These are phyloP conservation scores for Juncus effusus DNA, from an alignment of 176 grass and related monocot genomes.

Conservation along the genomic window DNA sequence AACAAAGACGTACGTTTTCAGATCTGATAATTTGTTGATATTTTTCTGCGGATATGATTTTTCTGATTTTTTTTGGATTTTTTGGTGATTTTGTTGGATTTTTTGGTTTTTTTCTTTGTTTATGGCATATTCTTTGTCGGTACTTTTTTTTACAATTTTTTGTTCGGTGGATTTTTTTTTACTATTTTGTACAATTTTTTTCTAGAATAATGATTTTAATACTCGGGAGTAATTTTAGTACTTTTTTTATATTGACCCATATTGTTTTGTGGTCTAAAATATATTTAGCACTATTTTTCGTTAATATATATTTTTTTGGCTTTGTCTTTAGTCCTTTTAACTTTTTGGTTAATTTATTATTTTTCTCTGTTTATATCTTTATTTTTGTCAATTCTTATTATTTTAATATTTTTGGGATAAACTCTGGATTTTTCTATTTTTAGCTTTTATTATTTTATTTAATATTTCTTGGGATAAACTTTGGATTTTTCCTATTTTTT, in stretches of 20 bases:
- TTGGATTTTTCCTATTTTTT: constrained; percentile 45
- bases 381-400: too few species aligned
- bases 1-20: constrained; percentile 65
- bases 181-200: too few species aligned
- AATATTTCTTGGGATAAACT: constrained; percentile 53
- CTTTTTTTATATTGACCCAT: too few species aligned
- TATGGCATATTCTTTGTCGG: too few species aligned
- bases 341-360: constrained; percentile 17
- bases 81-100: constrained; percentile 4
- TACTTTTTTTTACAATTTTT: neutral
- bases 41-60: neutral
- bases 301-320: neutral
- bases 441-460: constrained; percentile 25
- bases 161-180: neutral
- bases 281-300: neutral
- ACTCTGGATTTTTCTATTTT: constrained; percentile 31
- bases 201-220: too few species aligned
- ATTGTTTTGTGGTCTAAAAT: too few species aligned
- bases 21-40: constrained; percentile 15
- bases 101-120: constrained; percentile 10
- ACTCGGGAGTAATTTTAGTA: too few species aligned
- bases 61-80: constrained; percentile 17
- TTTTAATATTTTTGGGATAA: constrained; percentile 30
- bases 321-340: constrained; percentile 1
- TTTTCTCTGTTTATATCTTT: too few species aligned